Base-by-base conservation (phyloP, 768 basidiomycete genomes). In the Pisolithus albus region DNA sequence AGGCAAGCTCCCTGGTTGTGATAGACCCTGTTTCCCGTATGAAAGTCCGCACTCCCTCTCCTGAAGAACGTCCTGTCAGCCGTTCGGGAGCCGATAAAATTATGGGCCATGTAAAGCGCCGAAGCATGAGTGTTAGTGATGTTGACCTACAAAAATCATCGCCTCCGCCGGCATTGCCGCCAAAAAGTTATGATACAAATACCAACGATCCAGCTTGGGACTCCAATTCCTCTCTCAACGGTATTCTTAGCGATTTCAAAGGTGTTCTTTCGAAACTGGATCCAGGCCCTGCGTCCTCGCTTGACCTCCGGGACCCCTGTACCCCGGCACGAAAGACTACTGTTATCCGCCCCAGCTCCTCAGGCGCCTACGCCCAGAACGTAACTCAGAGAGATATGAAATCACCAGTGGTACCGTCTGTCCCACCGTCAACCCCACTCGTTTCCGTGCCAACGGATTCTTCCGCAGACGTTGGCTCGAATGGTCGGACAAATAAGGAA, bases 111-210 rank as follows among this genome's bases (percentile, higher is more conserved):
- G 64, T 64, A 55, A 83, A 84, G 58, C 78, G 84, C 57, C 72
- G 87, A 53, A 88, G 86, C 61, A 79, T 83, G 78, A 89, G 87
- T 57, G 79, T 86, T 47, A 78, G 84, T 47, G 81, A 86, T 60
- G 75, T 75, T 7, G 85, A 86, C 37, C 58, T 78, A 46, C 75
- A 79, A 63, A 75, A 75, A 43, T 57, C 72, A 19, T 64, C 73
- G 34, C 59, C 74, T 6, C 55, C 67, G 15, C 68, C 70, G 45
- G 66, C 70, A 6, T 71, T 75, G 23, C 57, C 70, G 38, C 63
- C 72, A 46, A 67, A 64, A 52, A 61, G 64, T 61, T 45, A 45
- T 26, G 49, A 47, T 40, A 44, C 57, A 15, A 54, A 58, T 23
- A 66, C 62, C 18, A 58, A 64, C 10, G 57, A 61, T 6, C 56